phyloP scores from a whole-genome alignment of 2,329 filamentous ascomycete genomes.

The Hymenotorrendiella dingleyae region DNA sequence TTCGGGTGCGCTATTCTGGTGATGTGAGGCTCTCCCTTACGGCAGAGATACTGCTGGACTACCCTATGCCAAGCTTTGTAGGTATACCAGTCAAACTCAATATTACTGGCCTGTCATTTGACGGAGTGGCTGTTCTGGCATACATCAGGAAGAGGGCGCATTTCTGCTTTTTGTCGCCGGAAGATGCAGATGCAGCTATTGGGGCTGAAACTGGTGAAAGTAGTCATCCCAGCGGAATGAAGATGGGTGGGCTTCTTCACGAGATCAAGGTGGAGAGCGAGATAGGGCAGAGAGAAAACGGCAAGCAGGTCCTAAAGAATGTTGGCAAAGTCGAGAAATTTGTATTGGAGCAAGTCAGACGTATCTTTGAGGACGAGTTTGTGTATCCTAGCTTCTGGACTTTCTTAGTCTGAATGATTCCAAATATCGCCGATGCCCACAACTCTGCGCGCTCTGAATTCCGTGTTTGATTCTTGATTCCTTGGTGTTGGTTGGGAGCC shows the following conservation, averaged over 20 bases:
- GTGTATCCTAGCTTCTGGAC: conserved; percentile 99
- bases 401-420: conserved; percentile 61
- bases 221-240: conserved; percentile 29
- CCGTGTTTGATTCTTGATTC: no score
- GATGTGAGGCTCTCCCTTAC: conserved; percentile 84
- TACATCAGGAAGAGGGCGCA: conserved; percentile 85
- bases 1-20: conserved; percentile 82
- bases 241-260: conserved; percentile 73
- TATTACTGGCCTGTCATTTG: conserved; percentile 91
- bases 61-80: conserved; percentile 97
- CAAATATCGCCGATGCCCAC: not conserved
- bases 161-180: conserved; percentile 89
- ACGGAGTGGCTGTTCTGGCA: conserved; percentile 87
- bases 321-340: conserved; percentile 98
- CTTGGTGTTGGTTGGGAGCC: no score
- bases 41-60: conserved; percentile 92
- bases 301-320: conserved; percentile 94
- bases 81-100: conserved; percentile 91
- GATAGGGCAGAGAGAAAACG: conserved; percentile 85
- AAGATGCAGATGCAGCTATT: conserved; percentile 76
- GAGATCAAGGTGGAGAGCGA: conserved; percentile 97
- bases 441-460: conserved; percentile 1
- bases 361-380: conserved; percentile 98
- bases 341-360: conserved; percentile 88
- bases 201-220: conserved; percentile 24